Evolutionary conservation across 768 basidiomycete genomes (phyloP).

Genomic region (Lactifluus hygrophoroides): DNA sequence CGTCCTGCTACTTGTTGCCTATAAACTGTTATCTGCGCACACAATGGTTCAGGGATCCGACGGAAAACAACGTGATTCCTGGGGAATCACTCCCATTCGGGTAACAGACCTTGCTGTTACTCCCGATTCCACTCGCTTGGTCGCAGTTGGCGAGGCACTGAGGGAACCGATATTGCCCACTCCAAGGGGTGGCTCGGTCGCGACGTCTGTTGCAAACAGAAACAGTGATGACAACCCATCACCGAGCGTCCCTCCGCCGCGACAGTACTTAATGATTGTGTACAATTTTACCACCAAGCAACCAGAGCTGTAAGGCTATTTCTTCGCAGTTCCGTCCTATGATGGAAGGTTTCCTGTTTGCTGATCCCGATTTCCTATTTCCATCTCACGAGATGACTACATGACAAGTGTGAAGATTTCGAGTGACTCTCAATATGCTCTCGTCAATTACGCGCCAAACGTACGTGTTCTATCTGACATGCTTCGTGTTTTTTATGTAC

Average conservation of each 20-base stretch:
- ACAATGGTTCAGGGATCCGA: slow-evolving; percentile 49
- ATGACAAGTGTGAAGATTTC: slow-evolving; percentile 85
- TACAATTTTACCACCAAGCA: slow-evolving; percentile 67
- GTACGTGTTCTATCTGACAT: slow-evolving; percentile 37
- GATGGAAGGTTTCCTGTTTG: slow-evolving; percentile 8
- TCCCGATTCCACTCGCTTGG: slow-evolving; percentile 73
- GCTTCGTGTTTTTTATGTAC: slow-evolving; percentile 6
- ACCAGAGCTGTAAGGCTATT: slow-evolving; percentile 50
- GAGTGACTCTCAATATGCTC: slow-evolving; percentile 73
- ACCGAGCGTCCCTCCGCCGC: slow-evolving; percentile 30
- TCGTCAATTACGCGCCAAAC: slow-evolving; percentile 83
- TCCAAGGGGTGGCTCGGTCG: slow-evolving; percentile 21
- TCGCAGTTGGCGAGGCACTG: slow-evolving; percentile 70
- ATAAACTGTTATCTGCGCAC: slow-evolving; percentile 10
- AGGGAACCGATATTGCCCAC: slow-evolving; percentile 20
- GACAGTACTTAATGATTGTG: slow-evolving; percentile 61
- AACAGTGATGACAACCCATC: slow-evolving; percentile 23
- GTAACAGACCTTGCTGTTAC: slow-evolving; percentile 82
- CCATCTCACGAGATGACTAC: slow-evolving; percentile 63
- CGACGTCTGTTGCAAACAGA: slow-evolving; percentile 20
- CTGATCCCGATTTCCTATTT: slow-evolving; percentile 34
- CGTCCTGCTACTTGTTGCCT: slow-evolving; percentile 1
- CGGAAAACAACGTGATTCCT: slow-evolving; percentile 63
- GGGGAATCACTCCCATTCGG: slow-evolving; percentile 65
- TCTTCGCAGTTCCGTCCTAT: neutral